Conservation (phyloP, 352 stramenopile genomes). For the Phytophthora cryptogea region DNA sequence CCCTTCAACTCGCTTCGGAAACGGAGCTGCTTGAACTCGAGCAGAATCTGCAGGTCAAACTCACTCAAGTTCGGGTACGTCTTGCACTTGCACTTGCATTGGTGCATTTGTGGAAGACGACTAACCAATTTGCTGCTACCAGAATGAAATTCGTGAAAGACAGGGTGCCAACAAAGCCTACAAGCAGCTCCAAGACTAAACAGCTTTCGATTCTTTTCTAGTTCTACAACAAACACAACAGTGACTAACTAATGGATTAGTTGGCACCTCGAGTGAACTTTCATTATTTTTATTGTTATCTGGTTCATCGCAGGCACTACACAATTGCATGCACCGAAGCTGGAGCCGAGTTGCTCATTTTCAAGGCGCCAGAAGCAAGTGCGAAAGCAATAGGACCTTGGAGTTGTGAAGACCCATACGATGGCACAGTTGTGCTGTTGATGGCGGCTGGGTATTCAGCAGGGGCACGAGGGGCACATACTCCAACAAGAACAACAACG, state of each 20-base stretch:
- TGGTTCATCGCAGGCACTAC: neutral
- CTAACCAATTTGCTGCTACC: neutral
- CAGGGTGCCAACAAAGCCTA: constrained; percentile 7
- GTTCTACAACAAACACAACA: neutral
- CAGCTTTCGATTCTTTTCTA: neutral
- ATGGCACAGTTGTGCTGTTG: constrained; percentile 20
- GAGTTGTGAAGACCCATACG: constrained; percentile 32
- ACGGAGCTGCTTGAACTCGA: constrained; percentile 52
- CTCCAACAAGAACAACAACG: constrained; percentile 44
- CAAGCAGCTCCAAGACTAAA: constrained; percentile 16
- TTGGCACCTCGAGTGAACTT: neutral
- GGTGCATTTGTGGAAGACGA: neutral
- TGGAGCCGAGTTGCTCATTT: constrained; percentile 16
- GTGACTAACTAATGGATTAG: neutral
- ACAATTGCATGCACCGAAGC: constrained; percentile 29
- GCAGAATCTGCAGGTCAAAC: constrained; percentile 55
- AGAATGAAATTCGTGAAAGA: constrained; percentile 28
- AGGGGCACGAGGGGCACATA: constrained; percentile 22
- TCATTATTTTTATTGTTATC: neutral
- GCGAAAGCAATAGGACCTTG: constrained; percentile 34
- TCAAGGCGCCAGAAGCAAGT: constrained; percentile 25
- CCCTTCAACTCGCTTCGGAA: constrained; percentile 50
- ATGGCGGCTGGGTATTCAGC: constrained; percentile 28
- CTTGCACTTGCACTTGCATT: neutral
- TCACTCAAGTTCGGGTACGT: constrained; percentile 53